Evolutionary conservation across 1,284 basidiomycete genomes (phyloP), one percentile per base, ranked within the genome.

Genomic region (Sporisorium reilianum): DNA sequence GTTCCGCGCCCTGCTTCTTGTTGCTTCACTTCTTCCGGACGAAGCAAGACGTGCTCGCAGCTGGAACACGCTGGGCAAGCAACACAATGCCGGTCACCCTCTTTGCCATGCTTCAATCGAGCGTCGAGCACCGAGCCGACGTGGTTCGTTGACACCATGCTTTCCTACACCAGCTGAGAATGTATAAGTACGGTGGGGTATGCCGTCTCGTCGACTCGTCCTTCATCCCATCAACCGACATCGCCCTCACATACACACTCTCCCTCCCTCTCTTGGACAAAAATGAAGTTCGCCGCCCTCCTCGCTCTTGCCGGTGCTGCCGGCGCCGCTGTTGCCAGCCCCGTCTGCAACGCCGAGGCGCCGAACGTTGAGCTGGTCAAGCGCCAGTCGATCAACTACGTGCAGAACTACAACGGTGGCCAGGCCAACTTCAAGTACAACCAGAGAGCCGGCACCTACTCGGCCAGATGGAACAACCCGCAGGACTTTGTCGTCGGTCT

Each of bases 401-500:
- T 69, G 6, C 66, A 69, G 30, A 64, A 69, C 60, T 69, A 64
- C 60, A 69, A 69, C 36, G 66, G 66, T 22, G 41, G 64, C 40
- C n/a, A 38, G 1, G 66, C 66, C 45, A 64, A 64, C 48, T 69
- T 69, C 60, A 51, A 56, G 46, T 63, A 69, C 55, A 55, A 55
- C 34, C 16, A 69, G 20, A 16, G 28, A 25, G 52, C 51, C 20
- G 66, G 60, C 3, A 63, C 60, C 12, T 69, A 69, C 56, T 69
- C 66, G 28, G 60, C 26, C 5, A 51, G 12, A 22, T 69, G 66
- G 66, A 63, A 52, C 60, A 64, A 64, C 52, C 66, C 66, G 2
- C n/a, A 26, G 20, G 66, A 69, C 46, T 69, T 69, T 41, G 66
- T 69, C 28, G 34, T 69, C 32, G 60, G 66, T 41, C 66, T 69